A percentile compares a stretch with the other conserved stretches of the same genome.
phyloP scores from a whole-genome alignment of 768 basidiomycete species.

The Kwoniella newhampshirensis region DNA sequence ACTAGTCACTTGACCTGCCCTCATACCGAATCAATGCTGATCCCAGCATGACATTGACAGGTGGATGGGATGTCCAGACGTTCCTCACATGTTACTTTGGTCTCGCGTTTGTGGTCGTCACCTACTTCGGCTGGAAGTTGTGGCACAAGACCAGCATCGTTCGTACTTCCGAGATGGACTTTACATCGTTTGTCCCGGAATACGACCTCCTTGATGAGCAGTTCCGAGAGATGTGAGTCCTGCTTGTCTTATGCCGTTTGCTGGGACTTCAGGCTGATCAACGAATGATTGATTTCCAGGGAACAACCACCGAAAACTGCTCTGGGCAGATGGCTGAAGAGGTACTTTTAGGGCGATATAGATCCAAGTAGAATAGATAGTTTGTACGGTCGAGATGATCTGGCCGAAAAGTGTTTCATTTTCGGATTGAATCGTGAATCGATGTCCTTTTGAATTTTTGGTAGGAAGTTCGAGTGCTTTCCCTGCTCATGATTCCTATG shows the following conservation, averaged over 20 bases:
- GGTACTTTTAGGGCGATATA: slow-evolving; percentile 2
- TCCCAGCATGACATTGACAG: not conserved
- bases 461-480: no score
- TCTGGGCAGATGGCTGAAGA: slow-evolving; percentile 8
- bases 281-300: not conserved
- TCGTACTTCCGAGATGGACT: slow-evolving; percentile 76
- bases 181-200: slow-evolving; percentile 11
- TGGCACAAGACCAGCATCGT: slow-evolving; percentile 59
- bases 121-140: slow-evolving; percentile 64
- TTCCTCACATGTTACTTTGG: slow-evolving; percentile 17
- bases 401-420: no score
- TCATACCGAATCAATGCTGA: not conserved
- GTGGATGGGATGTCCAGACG: slow-evolving; percentile 11
- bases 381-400: no score
- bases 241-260: not conserved
- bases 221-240: slow-evolving; percentile 1
- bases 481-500: no score
- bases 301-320: slow-evolving; percentile 1
- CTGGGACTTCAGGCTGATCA: not conserved
- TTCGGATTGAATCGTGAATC: no score
- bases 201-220: slow-evolving; percentile 10
- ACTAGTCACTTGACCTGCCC: not conserved
- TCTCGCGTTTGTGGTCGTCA: slow-evolving; percentile 9
- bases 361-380: no score
- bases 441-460: no score